phyloP scores from a whole-genome alignment of 2,329 filamentous ascomycete genomes.

The Fusarium zealandicum region DNA sequence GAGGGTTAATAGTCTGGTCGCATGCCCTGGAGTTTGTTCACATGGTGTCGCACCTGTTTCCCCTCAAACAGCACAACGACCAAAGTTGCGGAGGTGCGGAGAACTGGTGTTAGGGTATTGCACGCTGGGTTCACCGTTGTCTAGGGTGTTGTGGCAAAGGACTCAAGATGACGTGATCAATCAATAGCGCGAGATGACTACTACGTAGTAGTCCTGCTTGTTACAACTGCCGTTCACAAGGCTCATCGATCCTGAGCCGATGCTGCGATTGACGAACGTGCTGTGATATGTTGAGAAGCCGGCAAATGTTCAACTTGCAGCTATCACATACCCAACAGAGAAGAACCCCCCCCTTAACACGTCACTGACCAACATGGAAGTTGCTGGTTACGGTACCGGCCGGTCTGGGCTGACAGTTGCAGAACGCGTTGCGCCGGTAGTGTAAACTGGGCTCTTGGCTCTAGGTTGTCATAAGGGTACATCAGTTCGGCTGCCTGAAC shows the following conservation, averaged over 20 bases:
- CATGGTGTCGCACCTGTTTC: conserved; percentile 13
- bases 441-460: conserved; percentile 8
- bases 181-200: conserved; percentile 4
- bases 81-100: not conserved
- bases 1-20: not conserved
- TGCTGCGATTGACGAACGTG: conserved; percentile 17
- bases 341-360: conserved; percentile 6
- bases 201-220: conserved; percentile 3
- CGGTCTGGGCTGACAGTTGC: conserved; percentile 38
- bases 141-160: conserved; percentile 2
- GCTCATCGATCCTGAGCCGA: too few relatives aligned
- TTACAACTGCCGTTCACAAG: conserved; percentile 9
- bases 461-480: conserved; percentile 8
- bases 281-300: conserved; percentile 10
- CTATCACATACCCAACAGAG: conserved; percentile 20
- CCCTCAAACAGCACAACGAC: not conserved
- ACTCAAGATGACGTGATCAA: not conserved
- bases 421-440: conserved; percentile 29
- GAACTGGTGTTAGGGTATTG: not conserved
- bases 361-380: conserved; percentile 6
- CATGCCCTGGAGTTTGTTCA: conserved; percentile 19
- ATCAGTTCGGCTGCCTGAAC: conserved; percentile 9
- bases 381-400: conserved; percentile 21
- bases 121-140: not conserved
- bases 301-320: conserved; percentile 19